Evolutionary conservation across 1,284 basidiomycete genomes (phyloP).

Genomic region (Testicularia cyperi): DNA sequence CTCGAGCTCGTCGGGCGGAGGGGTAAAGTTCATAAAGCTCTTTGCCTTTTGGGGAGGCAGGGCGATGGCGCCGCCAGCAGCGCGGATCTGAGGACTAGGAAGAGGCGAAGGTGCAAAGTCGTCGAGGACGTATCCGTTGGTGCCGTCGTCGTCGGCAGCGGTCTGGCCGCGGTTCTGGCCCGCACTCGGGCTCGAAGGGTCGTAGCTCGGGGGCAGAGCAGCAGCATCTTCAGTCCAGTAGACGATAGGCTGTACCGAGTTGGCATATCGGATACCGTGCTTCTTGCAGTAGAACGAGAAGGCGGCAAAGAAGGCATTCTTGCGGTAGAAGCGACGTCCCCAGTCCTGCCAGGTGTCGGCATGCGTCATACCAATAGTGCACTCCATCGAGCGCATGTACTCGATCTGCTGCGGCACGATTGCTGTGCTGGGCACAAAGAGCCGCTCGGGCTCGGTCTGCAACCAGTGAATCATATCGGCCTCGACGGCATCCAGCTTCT

Average conservation of each 20-base stretch:
- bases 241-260: constrained; percentile 45
- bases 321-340: constrained; percentile 50
- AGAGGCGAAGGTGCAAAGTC: constrained; percentile 38
- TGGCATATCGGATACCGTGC: constrained; percentile 52
- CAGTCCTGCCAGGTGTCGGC: constrained; percentile 58
- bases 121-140: constrained; percentile 37
- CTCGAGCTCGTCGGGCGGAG: constrained; percentile 48
- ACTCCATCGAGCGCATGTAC: constrained; percentile 51
- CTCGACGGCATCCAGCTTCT: constrained; percentile 54
- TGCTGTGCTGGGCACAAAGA: constrained; percentile 52
- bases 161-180: constrained; percentile 4
- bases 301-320: constrained; percentile 54
- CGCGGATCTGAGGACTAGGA: constrained; percentile 22
- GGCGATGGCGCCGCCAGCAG: constrained; percentile 19
- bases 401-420: constrained; percentile 52
- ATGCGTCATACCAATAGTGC: constrained; percentile 57
- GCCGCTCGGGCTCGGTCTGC: constrained; percentile 53
- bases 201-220: constrained; percentile 40
- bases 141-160: constrained; percentile 13
- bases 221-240: constrained; percentile 51
- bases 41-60: constrained; percentile 42
- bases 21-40: constrained; percentile 51
- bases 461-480: constrained; percentile 57
- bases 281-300: constrained; percentile 56
- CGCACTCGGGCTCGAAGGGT: constrained; percentile 1